Evolutionary conservation across 2,329 filamentous ascomycete genomes (phyloP).

Genomic region (Elsinoe fawcettii): DNA sequence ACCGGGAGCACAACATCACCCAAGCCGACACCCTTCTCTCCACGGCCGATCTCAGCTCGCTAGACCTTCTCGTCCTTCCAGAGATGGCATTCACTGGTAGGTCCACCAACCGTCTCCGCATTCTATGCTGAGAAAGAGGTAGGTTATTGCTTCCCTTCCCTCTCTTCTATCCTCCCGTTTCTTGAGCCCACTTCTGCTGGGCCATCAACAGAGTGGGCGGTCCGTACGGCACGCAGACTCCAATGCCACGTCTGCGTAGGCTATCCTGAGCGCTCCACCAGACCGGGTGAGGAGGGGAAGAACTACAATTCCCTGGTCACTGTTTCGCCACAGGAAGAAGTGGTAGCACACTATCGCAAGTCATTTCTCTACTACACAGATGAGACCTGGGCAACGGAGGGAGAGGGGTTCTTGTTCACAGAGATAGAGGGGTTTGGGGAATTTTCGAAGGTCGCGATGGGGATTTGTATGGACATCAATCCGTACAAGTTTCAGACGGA

Average conservation of each 20-base stretch:
- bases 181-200: slow-evolving; percentile 61
- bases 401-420: slow-evolving; percentile 34
- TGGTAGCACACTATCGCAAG: slow-evolving; percentile 55
- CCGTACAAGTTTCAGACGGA: slow-evolving; percentile 54
- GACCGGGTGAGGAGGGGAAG: slow-evolving; percentile 16
- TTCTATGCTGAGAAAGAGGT: slow-evolving; percentile 13
- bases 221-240: slow-evolving; percentile 56
- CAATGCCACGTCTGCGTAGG: slow-evolving; percentile 62
- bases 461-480: slow-evolving; percentile 55
- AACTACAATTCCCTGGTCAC: slow-evolving; percentile 55
- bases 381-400: slow-evolving; percentile 55
- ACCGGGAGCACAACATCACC: slow-evolving; percentile 62
- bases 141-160: slow-evolving; percentile 71
- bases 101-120: background rate
- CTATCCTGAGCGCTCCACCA: slow-evolving; percentile 55
- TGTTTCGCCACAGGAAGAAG: slow-evolving; percentile 46
- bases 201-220: slow-evolving; percentile 63
- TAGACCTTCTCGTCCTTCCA: slow-evolving; percentile 66
- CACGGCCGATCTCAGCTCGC: slow-evolving; percentile 28
- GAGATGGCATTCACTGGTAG: slow-evolving; percentile 68
- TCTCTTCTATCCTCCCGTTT: slow-evolving; percentile 59
- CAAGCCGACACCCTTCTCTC: slow-evolving; percentile 58
- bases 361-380: slow-evolving; percentile 60
- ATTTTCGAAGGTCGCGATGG: slow-evolving; percentile 34
- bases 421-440: slow-evolving; percentile 26